Evolutionary conservation across 257 asterid genomes (phyloP).

Genomic region (Thymus mandschuricus): DNA sequence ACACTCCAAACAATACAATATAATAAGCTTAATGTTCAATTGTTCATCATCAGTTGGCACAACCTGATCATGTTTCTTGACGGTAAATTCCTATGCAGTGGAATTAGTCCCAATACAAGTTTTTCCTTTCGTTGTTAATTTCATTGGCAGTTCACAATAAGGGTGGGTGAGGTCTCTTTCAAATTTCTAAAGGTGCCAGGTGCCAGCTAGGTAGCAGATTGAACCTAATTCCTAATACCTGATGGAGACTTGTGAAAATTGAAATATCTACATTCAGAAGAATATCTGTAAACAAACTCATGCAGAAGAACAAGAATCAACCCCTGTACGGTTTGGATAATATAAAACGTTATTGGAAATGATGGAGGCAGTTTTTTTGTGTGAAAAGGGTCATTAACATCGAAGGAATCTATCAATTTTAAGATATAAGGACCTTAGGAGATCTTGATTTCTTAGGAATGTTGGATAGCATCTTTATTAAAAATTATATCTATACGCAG

Average conservation of each 20-base stretch:
- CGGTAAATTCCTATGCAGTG: too few species aligned
- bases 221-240: not conserved
- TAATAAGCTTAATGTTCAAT: slow-evolving; percentile 7
- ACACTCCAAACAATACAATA: not conserved
- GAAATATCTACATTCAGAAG: too few species aligned
- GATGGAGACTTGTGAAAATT: too few species aligned
- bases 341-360: too few species aligned
- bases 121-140: slow-evolving; percentile 8
- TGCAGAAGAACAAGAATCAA: too few species aligned
- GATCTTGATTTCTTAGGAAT: not conserved
- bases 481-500: not conserved
- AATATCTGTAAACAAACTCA: too few species aligned
- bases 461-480: not conserved
- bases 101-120: not conserved
- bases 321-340: too few species aligned
- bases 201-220: not conserved
- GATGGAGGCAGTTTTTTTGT: not conserved
- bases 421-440: not conserved
- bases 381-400: not conserved
- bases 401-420: not conserved
- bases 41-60: not conserved
- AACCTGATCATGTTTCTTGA: slow-evolving; percentile 6
- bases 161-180: not conserved
- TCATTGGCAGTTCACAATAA: not conserved
- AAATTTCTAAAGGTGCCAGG: not conserved